Evolutionary conservation across 257 asterid genomes (phyloP).

Genomic region (Gentiana straminea): DNA sequence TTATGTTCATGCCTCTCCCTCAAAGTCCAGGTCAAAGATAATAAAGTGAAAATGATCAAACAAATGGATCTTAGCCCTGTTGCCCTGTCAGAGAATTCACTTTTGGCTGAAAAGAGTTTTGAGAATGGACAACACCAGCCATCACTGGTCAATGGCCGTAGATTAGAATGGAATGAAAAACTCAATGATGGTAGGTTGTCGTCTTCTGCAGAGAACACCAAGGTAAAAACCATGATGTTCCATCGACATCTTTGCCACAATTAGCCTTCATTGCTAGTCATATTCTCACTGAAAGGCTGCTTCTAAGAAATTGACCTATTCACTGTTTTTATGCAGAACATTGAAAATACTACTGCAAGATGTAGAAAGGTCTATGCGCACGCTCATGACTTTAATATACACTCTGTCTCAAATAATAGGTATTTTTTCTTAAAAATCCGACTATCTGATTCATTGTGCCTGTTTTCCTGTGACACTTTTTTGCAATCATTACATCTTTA

Average conservation of each 20-base stretch:
- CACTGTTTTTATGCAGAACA: conserved; percentile 30
- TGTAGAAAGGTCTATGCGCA: conserved; percentile 57
- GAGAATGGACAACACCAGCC: conserved; percentile 29
- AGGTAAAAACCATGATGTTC: conserved; percentile 24
- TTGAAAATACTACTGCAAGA: conserved; percentile 41
- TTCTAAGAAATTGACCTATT: conserved; percentile 8
- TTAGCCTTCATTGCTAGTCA: too few relatives aligned
- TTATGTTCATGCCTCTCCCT: conserved; percentile 17
- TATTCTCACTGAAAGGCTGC: neutral
- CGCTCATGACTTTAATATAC: conserved; percentile 69
- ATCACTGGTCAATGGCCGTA: conserved; percentile 26
- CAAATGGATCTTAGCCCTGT: conserved; percentile 35
- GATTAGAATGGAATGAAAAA: conserved; percentile 43
- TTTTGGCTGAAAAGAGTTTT: conserved; percentile 56
- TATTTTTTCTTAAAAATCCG: conserved; percentile 6
- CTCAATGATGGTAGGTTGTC: conserved; percentile 17
- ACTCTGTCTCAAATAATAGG: conserved; percentile 74
- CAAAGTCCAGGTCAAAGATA: conserved; percentile 65
- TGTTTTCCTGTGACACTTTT: conserved; percentile 3
- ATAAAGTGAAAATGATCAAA: conserved; percentile 37
- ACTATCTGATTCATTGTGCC: conserved; percentile 2
- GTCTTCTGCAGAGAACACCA: conserved; percentile 22
- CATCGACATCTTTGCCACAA: neutral
- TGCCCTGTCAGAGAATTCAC: conserved; percentile 59
- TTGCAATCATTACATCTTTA: neutral